Base-by-base conservation (phyloP, 495 filamentous ascomycete genomes). In the Aspergillus nidulans region DNA sequence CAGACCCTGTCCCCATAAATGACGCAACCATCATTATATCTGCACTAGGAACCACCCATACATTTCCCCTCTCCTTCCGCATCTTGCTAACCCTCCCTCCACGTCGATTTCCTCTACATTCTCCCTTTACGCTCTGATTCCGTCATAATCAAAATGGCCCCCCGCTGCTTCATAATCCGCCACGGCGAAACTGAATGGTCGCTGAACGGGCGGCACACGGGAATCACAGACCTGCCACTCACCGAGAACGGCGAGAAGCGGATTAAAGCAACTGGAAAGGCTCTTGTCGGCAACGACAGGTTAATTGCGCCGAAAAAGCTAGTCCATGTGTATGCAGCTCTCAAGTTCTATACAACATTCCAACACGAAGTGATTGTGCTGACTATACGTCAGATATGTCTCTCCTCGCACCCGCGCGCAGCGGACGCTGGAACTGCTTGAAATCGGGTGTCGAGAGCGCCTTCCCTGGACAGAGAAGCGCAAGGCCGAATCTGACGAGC, bases 111-210 rank as follows among this genome's bases (percentile, higher is more conserved):
- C n/a, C n/a, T n/a, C n/a, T n/a, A n/a, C n/a, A n/a, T 45, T 39
- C 21, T 43, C 7, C 18, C 26, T 26, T 15, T 12, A 5, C 28
- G 12, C 6, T 13, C 46, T 21, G 28, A 25, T 28, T 36, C 20
- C 26, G 46, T 10, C 25, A 16, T 2, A 45, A 24, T 45, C 41
- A 19, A 48, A 55, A 39, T 85, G 80, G 83, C 87, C 9, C 91
- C 94, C 5, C 81, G 91, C 46, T 86, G 91, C 69, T 97, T 97
- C 80, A 87, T 98, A 55, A 77, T 94, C 73, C 89, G 94, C 59
- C 94, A 98, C 66, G 87, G 87, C 71, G 94, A 98, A 72, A 98
- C 94, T 3, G 90, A 95, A 79, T 98, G 94, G 94, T 96, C 92
- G 1, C 81, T 97, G 36, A 91, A 89, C 63, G 94, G 92, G 54